Conservation (phyloP, 2,329 filamentous ascomycete species). For the Xylariomycetidae sp. region DNA sequence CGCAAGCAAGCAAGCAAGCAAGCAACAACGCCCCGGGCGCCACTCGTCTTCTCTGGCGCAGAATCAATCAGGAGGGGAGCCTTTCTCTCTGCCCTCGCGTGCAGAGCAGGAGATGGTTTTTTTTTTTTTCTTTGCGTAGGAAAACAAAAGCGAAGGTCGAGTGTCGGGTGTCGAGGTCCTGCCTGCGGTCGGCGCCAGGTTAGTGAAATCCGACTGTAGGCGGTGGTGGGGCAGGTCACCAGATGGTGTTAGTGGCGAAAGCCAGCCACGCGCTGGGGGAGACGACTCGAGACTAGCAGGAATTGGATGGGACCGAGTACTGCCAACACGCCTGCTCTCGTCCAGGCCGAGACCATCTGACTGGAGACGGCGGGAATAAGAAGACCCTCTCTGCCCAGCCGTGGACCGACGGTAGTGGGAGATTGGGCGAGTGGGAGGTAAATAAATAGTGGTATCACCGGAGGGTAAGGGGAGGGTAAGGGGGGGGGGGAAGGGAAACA, state of each 20-base stretch:
- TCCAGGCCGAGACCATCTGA: conserved; percentile 19
- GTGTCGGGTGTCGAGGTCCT: conserved; percentile 9
- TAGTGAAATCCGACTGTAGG: conserved; percentile 13
- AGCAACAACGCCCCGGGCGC: too few species aligned
- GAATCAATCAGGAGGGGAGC: too few species aligned
- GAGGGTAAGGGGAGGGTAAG: too few species aligned
- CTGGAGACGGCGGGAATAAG: too few species aligned
- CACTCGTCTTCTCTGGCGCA: too few species aligned
- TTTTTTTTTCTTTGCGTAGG: conserved; percentile 6
- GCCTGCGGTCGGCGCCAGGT: conserved; percentile 10
- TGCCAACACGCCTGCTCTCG: conserved; percentile 16
- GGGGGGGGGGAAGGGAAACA: too few species aligned
- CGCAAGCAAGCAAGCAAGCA: conserved; percentile 4
- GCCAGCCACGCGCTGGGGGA: conserved; percentile 13
- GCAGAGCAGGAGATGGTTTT: too few species aligned
- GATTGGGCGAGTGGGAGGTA: neutral
- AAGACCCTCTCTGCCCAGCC: neutral
- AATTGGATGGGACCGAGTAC: conserved; percentile 6
- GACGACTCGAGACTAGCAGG: conserved; percentile 11
- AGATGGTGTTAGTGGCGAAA: conserved; percentile 19
- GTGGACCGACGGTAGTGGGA: neutral
- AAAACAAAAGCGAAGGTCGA: conserved; percentile 3
- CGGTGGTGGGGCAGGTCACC: conserved; percentile 17
- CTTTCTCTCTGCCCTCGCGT: too few species aligned
- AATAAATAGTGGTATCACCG: too few species aligned